Base-by-base conservation (phyloP, 805 yeast genomes). In the Metschnikowia rubicola region DNA sequence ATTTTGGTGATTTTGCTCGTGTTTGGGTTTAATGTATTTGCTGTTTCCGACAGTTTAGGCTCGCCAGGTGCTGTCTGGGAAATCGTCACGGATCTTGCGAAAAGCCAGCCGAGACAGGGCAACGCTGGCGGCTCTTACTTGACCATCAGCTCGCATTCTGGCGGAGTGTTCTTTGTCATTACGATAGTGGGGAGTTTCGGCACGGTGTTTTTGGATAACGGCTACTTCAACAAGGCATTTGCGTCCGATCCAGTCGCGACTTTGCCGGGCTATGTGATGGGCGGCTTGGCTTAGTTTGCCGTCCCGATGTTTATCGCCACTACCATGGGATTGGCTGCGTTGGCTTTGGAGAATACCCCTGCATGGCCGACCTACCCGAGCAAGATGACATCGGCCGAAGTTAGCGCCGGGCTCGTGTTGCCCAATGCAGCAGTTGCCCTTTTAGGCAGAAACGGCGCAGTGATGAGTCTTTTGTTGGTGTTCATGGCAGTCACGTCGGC, bases 401-500 rank as follows among this genome's bases (percentile, higher is more conserved):
- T 88, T 28, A 71, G 79, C 52, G 84, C 91, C 12, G 97, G 97
- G 30, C 71, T 90, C 47, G 90, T 81, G 9, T 70, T 86, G 45
- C 88, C 88, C 9, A 80, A 79, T 52, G 85, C 96, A 34, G 95
- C 96, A 1, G 85, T 81, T 37, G 88, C 96, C 0, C 68, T 90
- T 36, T 73, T 90, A 67, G 96, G 96, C 43, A 84, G 75, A 53
- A 88, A 91, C 58, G 97, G 97, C 51, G 96, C 95, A 4, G 91
- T 81, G 41, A 91, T 91, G 31, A 78, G 90, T 8, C 74, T 90
- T 53, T 64, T 90, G 30, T 68, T 90, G 73, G 79, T 89, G 10
- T 90, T 90, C 67, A 86, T 88, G 91, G 96, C 96, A 26, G 92
- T 86, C 36, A 90, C 96, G 0, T 86, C 95, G 39, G 96, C 96